Base-by-base conservation (phyloP, 2,329 filamentous ascomycete genomes). In the Grosmannia serpens region DNA sequence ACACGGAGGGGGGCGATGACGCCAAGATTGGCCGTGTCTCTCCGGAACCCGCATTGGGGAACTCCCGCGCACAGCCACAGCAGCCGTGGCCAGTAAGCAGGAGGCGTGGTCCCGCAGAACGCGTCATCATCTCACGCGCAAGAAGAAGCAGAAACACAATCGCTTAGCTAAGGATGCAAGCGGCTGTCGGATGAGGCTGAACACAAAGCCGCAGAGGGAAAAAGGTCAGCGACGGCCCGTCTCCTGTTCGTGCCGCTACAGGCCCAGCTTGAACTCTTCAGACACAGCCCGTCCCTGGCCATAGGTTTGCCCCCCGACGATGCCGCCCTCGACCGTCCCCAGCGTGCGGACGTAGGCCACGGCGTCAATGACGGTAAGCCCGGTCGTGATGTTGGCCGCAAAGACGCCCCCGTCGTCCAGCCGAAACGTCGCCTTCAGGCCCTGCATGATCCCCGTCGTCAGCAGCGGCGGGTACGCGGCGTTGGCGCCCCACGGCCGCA, bases 401-500 rank as follows among this genome's bases (percentile, higher is more conserved):
- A 35, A 46, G 4, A 46, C 20, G 11, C 29, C 26, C 2, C 52
- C 52, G 24, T 54, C 24, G 29, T 31, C 47, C 6, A 59, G 41
- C 31, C 47, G 8, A 24, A 59, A 52, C 8, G 24, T 38, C n/a
- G 46, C 29, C 11, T 31, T 41, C 20, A 53, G 44, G 50, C 54
- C 54, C 17, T 53, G 13, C 44, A 31, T 38, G 11, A 44, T 31
- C 3, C 53, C 49, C 11, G 58, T 53, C 53, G 47, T 33, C 10
- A 15, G n/a, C n/a, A 33, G 17, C 6, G 58, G 58, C 38, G 58
- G 58, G 50, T 53, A 55, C 7, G 9, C 44, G 24, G 11, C 15
- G 27, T 56, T 53, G 26, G 35, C 29, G n/a, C 53, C 58, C 47
- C 50, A 56, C 7, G 58, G 58, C 31, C 58, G 47, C 26, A 57